Percentiles rank a stretch among this genome's conserved stretches.
Conservation (phyloP, 345 rosid species). For the Salix koriyanagi region DNA sequence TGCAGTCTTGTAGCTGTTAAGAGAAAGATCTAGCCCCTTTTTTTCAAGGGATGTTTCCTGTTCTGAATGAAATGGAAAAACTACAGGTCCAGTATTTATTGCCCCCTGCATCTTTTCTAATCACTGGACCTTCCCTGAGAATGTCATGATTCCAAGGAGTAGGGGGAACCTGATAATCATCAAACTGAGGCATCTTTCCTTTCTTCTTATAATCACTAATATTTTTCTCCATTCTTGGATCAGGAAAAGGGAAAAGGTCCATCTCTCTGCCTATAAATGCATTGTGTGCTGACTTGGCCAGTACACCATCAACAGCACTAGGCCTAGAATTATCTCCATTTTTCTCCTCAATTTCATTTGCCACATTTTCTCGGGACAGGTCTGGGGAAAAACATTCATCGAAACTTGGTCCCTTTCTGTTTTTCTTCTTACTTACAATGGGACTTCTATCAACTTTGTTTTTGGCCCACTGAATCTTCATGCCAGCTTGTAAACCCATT, state of each 20-base stretch:
- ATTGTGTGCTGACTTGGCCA: slow-evolving; percentile 21
- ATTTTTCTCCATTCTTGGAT: slow-evolving; percentile 39
- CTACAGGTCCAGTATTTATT: slow-evolving; percentile 17
- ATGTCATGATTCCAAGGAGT: slow-evolving; percentile 29
- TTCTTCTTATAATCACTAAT: slow-evolving; percentile 42
- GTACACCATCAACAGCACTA: slow-evolving; percentile 21
- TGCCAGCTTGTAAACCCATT: slow-evolving; percentile 27
- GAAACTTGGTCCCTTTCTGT: slow-evolving; percentile 32
- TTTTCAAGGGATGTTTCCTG: slow-evolving; percentile 34
- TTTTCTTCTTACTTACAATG: slow-evolving; percentile 46
- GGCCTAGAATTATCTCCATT: neutral
- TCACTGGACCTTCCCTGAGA: slow-evolving; percentile 28
- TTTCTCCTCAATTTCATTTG: slow-evolving; percentile 27
- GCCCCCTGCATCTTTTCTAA: slow-evolving; percentile 29
- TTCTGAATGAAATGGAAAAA: slow-evolving; percentile 28
- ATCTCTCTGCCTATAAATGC: slow-evolving; percentile 32
- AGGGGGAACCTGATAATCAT: slow-evolving; percentile 29
- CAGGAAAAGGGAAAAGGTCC: slow-evolving; percentile 34
- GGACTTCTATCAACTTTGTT: slow-evolving; percentile 36
- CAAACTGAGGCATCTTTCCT: slow-evolving; percentile 36
- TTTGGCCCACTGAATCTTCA: slow-evolving; percentile 34
- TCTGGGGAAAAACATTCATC: slow-evolving; percentile 34
- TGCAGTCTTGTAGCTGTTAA: slow-evolving; percentile 34
- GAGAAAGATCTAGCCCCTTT: slow-evolving; percentile 40
- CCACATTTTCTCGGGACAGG: slow-evolving; percentile 31